phyloP scores from a whole-genome alignment of 768 basidiomycete species.

The Pulveroboletus sp. region DNA sequence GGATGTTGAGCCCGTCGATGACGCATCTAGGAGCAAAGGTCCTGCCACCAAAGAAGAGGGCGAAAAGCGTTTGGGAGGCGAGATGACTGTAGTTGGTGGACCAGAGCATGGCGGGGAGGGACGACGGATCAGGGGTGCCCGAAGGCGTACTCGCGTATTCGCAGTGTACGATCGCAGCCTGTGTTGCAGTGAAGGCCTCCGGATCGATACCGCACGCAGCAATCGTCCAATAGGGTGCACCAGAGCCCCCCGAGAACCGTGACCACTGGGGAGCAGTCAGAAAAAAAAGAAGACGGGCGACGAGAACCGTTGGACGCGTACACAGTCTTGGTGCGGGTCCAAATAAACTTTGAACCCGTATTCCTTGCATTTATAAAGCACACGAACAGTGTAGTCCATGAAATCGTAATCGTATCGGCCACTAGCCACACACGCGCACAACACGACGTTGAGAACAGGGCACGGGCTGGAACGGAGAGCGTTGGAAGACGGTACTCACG shows the following conservation, averaged over 20 bases:
- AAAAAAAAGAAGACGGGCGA: neutral
- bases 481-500: constrained; percentile 54
- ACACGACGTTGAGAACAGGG: neutral
- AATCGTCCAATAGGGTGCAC: constrained; percentile 93
- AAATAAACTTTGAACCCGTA: constrained; percentile 90
- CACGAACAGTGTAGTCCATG: constrained; percentile 85
- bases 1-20: constrained; percentile 89
- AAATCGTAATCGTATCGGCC: constrained; percentile 87
- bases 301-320: constrained; percentile 39
- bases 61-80: constrained; percentile 83
- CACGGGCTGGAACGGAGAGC: neutral
- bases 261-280: constrained; percentile 63
- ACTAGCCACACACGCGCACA: constrained; percentile 36
- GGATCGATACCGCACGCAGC: constrained; percentile 89
- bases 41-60: constrained; percentile 89
- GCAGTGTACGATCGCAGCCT: constrained; percentile 80
- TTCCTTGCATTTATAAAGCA: constrained; percentile 87
- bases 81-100: constrained; percentile 92
- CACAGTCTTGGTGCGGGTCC: constrained; percentile 95
- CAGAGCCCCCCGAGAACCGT: constrained; percentile 90
- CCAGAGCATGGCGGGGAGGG: constrained; percentile 94
- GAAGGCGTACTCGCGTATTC: constrained; percentile 64
- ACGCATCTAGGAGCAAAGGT: constrained; percentile 88
- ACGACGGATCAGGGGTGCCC: constrained; percentile 57
- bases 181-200: constrained; percentile 76